Conservation (phyloP, 2,329 filamentous ascomycete species). For the Hypomyces rosellus region DNA sequence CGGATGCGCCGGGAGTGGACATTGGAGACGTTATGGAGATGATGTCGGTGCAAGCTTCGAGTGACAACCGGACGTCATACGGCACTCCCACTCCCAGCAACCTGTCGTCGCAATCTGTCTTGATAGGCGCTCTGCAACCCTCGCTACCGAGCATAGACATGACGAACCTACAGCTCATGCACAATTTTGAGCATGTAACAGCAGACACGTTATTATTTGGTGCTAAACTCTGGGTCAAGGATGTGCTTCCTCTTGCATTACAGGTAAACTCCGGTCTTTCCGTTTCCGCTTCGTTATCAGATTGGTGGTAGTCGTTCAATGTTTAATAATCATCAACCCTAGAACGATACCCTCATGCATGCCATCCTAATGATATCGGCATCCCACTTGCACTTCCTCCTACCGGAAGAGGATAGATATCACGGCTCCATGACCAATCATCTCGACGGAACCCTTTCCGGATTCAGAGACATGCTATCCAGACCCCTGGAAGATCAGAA, state of each 20-base stretch:
- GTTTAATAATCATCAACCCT: background rate
- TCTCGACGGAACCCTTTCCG: slow-evolving; percentile 7
- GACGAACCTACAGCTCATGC: slow-evolving; percentile 4
- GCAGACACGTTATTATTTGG: slow-evolving; percentile 5
- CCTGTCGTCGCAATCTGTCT: too few relatives aligned
- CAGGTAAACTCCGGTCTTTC: background rate
- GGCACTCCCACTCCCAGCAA: too few relatives aligned
- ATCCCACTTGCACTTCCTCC: slow-evolving; percentile 4
- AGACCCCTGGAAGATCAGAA: slow-evolving; percentile 1
- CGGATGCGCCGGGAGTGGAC: too few relatives aligned
- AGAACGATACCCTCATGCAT: slow-evolving; percentile 8
- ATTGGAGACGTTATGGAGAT: background rate
- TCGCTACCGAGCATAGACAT: slow-evolving; percentile 1
- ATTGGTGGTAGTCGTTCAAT: background rate
- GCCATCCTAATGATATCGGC: slow-evolving; percentile 8
- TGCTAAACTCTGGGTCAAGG: slow-evolving; percentile 3
- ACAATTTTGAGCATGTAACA: slow-evolving; percentile 5
- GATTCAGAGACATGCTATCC: slow-evolving; percentile 3
- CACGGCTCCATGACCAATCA: slow-evolving; percentile 2
- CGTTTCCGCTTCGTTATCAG: too few relatives aligned
- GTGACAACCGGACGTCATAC: too few relatives aligned
- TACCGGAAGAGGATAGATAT: background rate
- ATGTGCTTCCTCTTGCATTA: slow-evolving; percentile 5
- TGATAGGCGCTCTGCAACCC: background rate
- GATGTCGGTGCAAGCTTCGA: background rate